phyloP scores from a whole-genome alignment of 2,329 filamentous ascomycete genomes.

The Aspergillus fumigatiaffinis region DNA sequence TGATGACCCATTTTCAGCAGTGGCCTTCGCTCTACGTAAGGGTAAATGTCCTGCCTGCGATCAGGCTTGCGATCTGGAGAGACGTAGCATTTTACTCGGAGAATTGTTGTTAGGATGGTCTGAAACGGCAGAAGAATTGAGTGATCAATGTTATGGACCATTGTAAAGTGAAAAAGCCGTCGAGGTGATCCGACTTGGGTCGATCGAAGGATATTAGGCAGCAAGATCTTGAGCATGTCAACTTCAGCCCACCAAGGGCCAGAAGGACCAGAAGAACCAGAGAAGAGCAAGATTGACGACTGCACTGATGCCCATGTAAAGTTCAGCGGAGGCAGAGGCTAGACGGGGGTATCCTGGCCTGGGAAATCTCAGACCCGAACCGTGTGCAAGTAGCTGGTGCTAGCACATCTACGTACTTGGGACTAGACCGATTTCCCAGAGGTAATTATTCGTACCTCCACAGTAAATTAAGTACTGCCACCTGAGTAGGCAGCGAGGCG shows the following conservation, averaged over 20 bases:
- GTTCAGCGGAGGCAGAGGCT: background rate
- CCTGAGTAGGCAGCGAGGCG: background rate
- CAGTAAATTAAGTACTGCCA: background rate
- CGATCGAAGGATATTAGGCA: background rate
- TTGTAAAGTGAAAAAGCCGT: background rate
- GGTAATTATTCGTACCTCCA: too few species aligned
- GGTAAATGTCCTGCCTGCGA: too few species aligned
- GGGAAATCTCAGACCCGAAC: background rate
- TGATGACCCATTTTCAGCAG: too few species aligned
- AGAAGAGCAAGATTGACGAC: background rate
- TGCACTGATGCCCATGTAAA: background rate
- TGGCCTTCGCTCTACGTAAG: too few species aligned
- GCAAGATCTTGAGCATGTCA: background rate
- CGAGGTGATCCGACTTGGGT: background rate
- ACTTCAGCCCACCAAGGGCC: background rate
- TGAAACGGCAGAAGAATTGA: background rate
- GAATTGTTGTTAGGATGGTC: background rate
- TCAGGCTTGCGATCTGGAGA: background rate
- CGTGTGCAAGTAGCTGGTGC: background rate
- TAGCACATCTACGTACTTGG: background rate
- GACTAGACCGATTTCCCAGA: background rate
- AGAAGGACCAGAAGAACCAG: too few species aligned
- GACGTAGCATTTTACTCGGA: background rate
- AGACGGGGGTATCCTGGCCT: background rate
- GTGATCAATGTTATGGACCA: too few species aligned